These are phyloP conservation scores for Thraustotheca clavata DNA, from an alignment of 352 stramenopile genomes.

Conservation along the genomic window DNA sequence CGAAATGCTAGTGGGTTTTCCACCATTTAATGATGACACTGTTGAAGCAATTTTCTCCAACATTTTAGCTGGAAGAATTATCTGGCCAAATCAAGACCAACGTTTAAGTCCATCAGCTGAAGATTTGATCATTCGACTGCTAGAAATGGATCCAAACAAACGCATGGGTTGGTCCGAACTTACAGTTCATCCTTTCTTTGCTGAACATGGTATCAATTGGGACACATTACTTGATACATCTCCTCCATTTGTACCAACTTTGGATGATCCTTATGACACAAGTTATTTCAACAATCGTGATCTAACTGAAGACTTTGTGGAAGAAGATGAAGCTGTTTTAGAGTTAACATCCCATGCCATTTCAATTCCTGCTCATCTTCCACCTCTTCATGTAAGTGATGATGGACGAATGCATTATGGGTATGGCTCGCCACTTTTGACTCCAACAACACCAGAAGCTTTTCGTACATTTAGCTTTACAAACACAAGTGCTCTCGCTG, in stretches of 20 bases:
- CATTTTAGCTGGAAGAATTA: slow-evolving; percentile 73
- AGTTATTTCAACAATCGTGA: slow-evolving; percentile 89
- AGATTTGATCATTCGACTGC: slow-evolving; percentile 71
- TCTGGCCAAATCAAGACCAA: slow-evolving; percentile 85
- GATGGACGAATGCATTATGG: background rate
- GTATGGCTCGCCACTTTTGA: background rate
- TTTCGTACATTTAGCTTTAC: slow-evolving; percentile 81
- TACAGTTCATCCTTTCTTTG: slow-evolving; percentile 57
- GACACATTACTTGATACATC: slow-evolving; percentile 67
- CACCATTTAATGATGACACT: slow-evolving; percentile 85
- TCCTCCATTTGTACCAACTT: slow-evolving; percentile 77
- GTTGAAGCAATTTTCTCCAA: slow-evolving; percentile 84
- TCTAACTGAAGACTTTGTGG: slow-evolving; percentile 77
- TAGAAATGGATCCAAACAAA: slow-evolving; percentile 55
- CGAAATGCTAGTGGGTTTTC: slow-evolving; percentile 83
- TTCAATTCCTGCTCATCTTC: slow-evolving; percentile 8
- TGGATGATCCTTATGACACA: slow-evolving; percentile 80
- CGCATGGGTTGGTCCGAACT: slow-evolving; percentile 66
- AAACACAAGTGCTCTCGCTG: slow-evolving; percentile 78
- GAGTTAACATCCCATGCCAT: background rate
- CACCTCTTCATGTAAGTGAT: too few species aligned
- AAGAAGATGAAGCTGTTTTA: slow-evolving; percentile 56
- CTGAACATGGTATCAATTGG: slow-evolving; percentile 56
- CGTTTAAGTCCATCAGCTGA: slow-evolving; percentile 70
- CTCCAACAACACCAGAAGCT: slow-evolving; percentile 25